A percentile compares a stretch with the other conserved stretches of the same genome.
Conservation (phyloP, 768 basidiomycete genomes). For the Lentinula lateritia region DNA sequence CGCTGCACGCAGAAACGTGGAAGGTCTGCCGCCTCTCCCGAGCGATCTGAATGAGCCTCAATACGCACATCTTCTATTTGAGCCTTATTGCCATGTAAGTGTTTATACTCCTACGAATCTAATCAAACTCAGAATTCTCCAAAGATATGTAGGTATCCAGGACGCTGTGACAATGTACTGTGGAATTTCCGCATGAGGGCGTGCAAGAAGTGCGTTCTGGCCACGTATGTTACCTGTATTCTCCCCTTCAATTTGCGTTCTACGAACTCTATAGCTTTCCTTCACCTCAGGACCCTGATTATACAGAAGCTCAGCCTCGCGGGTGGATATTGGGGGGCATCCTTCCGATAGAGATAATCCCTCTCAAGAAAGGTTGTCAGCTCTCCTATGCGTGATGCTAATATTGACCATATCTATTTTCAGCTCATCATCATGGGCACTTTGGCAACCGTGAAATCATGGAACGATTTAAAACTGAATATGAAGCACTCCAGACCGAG, state of each 20-base stretch:
- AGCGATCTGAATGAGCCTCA: conserved; percentile 43
- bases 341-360: too few species aligned
- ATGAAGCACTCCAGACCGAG: background rate
- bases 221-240: conserved; percentile 12
- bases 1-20: conserved; percentile 33
- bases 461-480: background rate
- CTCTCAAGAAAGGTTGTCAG: background rate
- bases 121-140: conserved; percentile 4
- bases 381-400: background rate
- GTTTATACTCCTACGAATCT: background rate
- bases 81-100: conserved; percentile 46
- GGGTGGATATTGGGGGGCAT: background rate
- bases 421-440: background rate
- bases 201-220: conserved; percentile 22
- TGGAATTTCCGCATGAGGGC: conserved; percentile 27
- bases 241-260: background rate
- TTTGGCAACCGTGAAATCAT: background rate
- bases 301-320: background rate
- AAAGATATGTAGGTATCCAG: conserved; percentile 24
- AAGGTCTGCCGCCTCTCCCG: conserved; percentile 42
- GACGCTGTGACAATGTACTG: conserved; percentile 21
- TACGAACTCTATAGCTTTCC: background rate
- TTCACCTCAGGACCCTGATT: background rate
- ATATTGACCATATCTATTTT: background rate
- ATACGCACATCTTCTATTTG: conserved; percentile 48